phyloP scores from a whole-genome alignment of 108 stramenopile species.

The Cyclotella baltica region DNA sequence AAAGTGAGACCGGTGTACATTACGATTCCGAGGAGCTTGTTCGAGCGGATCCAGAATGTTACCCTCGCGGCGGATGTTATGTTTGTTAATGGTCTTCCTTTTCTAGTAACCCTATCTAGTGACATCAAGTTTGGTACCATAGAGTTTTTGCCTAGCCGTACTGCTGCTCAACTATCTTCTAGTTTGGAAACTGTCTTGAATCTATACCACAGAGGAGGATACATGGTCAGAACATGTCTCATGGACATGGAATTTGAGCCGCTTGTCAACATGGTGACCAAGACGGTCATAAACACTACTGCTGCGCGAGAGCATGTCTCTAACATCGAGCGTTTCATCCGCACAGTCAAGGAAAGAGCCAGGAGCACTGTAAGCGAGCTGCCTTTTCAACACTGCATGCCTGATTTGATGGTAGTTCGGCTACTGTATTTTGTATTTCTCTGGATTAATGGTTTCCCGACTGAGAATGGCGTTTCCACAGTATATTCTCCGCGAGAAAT shows the following conservation, averaged over 20 bases:
- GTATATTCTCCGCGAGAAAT: neutral
- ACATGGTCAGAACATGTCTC: neutral
- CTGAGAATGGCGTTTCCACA: conserved; percentile 20
- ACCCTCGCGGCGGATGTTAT: too few species aligned
- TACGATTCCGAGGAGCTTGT: neutral
- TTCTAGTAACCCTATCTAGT: too few species aligned
- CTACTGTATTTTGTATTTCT: conserved; percentile 15
- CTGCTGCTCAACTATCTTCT: too few species aligned
- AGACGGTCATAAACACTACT: conserved; percentile 31
- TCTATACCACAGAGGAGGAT: conserved; percentile 24
- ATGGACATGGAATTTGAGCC: too few species aligned
- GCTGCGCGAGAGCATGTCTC: too few species aligned
- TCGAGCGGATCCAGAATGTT: neutral
- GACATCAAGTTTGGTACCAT: too few species aligned
- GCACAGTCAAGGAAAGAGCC: conserved; percentile 1
- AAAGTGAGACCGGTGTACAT: neutral
- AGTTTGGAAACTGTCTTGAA: too few species aligned
- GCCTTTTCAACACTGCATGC: too few species aligned
- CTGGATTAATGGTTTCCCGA: conserved; percentile 39
- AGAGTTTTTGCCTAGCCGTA: too few species aligned
- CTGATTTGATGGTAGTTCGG: conserved; percentile 12
- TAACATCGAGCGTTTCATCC: too few species aligned
- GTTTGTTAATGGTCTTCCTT: conserved; percentile 17
- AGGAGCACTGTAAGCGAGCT: conserved; percentile 14
- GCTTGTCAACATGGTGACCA: conserved; percentile 34